Percentiles rank a stretch among this genome's conserved stretches.
Evolutionary conservation across 108 stramenopile species (phyloP).

Genomic region (Licmophora abbreviata): DNA sequence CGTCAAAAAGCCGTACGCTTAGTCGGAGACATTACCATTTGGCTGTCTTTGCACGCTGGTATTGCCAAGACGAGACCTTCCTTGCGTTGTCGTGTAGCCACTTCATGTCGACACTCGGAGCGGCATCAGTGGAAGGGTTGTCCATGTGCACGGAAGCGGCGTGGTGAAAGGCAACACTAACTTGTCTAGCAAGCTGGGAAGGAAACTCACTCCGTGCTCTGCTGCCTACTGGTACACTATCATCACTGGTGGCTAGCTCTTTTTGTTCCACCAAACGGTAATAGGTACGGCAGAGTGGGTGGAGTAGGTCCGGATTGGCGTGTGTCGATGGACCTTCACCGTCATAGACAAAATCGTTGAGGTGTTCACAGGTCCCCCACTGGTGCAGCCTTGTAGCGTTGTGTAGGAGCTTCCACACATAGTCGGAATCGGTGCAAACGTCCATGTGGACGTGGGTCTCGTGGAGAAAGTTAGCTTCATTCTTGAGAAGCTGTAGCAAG

Average conservation of each 20-base stretch:
- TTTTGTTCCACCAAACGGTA: slow-evolving; percentile 15
- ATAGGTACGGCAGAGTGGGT: slow-evolving; percentile 34
- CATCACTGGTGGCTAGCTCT: slow-evolving; percentile 3
- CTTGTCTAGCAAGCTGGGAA: slow-evolving; percentile 12
- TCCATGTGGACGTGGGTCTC: slow-evolving; percentile 17
- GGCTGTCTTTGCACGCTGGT: slow-evolving; percentile 8
- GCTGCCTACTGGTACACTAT: no score
- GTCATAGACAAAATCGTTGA: slow-evolving; percentile 23
- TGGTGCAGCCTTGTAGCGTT: slow-evolving; percentile 17
- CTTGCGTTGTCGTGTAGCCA: slow-evolving; percentile 15
- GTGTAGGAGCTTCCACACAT: slow-evolving; percentile 28
- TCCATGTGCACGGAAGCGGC: slow-evolving; percentile 13
- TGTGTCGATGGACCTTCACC: slow-evolving; percentile 8
- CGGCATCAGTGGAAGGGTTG: no score
- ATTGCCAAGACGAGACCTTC: slow-evolving; percentile 29
- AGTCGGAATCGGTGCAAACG: slow-evolving; percentile 39
- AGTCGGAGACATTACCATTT: neutral
- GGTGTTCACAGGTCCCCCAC: slow-evolving; percentile 17
- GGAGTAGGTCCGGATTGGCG: slow-evolving; percentile 35
- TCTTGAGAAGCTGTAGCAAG: slow-evolving; percentile 16
- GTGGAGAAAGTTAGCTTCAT: slow-evolving; percentile 3
- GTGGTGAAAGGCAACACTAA: slow-evolving; percentile 21
- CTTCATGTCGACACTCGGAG: slow-evolving; percentile 2
- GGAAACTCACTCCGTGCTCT: no score
- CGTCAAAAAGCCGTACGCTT: no score